These are phyloP conservation scores for Serendipita sp. DNA, from an alignment of 768 basidiomycete species.

Conservation along the genomic window DNA sequence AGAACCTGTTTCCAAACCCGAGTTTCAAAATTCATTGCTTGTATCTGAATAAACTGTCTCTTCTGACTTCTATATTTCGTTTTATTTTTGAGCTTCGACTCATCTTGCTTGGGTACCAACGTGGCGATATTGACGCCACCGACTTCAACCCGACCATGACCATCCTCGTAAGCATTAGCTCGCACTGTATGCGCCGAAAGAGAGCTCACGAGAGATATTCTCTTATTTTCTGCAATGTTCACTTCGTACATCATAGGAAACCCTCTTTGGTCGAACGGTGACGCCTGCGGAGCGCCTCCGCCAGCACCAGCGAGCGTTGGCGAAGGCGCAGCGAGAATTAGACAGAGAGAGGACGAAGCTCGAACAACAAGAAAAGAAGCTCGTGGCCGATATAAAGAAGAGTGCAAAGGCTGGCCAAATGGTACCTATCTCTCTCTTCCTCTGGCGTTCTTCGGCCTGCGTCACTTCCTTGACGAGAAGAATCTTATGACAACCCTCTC, in stretches of 20 bases:
- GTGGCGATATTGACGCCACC: background rate
- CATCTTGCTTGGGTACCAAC: background rate
- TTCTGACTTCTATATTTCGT: background rate
- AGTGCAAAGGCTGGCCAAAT: slow-evolving; percentile 91
- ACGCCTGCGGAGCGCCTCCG: slow-evolving; percentile 94
- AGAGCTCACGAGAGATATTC: background rate
- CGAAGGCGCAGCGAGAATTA: slow-evolving; percentile 94
- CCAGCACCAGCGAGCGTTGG: slow-evolving; percentile 89
- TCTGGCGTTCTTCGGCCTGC: too few species aligned
- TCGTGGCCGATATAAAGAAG: slow-evolving; percentile 89
- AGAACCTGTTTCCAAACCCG: too few species aligned
- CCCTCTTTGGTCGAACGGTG: slow-evolving; percentile 83
- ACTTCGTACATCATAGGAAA: slow-evolving; percentile 46
- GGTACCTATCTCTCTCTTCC: slow-evolving; percentile 28
- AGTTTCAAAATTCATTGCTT: background rate
- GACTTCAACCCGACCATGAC: slow-evolving; percentile 20
- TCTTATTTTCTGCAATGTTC: background rate
- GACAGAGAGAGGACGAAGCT: slow-evolving; percentile 90
- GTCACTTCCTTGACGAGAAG: too few species aligned
- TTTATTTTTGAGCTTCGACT: background rate
- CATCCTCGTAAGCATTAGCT: slow-evolving; percentile 21
- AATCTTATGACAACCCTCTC: too few species aligned
- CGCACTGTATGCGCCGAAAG: background rate
- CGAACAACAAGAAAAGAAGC: slow-evolving; percentile 94
- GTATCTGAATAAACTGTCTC: background rate